phyloP scores from a whole-genome alignment of 768 basidiomycete genomes.

The Trametes coccinea region DNA sequence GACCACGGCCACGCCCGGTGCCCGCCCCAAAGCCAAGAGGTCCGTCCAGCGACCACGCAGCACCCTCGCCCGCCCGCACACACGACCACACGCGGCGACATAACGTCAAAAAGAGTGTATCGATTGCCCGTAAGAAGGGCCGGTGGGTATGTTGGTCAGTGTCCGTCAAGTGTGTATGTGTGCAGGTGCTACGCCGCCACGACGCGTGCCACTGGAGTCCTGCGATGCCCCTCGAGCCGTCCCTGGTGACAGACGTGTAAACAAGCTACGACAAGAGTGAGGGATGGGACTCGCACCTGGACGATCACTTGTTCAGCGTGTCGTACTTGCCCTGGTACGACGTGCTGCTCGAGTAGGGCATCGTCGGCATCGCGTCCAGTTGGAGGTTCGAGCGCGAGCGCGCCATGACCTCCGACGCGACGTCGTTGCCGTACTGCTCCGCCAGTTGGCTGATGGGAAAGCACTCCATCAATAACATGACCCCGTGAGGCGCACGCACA shows the following conservation, averaged over 20 bases:
- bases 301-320: constrained; percentile 9
- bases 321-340: constrained; percentile 28
- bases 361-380: constrained; percentile 34
- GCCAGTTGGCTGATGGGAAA: constrained; percentile 58
- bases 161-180: no score
- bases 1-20: no score
- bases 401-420: constrained; percentile 58
- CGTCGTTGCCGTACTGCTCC: constrained; percentile 67
- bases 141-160: constrained; percentile 16
- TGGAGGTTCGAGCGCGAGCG: constrained; percentile 58
- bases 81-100: neutral
- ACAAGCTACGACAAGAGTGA: neutral
- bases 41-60: neutral
- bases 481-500: constrained; percentile 6
- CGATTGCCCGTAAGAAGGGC: constrained; percentile 17
- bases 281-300: neutral
- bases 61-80: neutral
- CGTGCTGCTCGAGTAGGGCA: constrained; percentile 30
- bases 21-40: neutral
- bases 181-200: constrained; percentile 13
- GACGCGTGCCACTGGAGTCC: neutral
- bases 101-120: constrained; percentile 16
- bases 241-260: neutral
- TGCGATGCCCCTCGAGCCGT: neutral
- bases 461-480: no score